These are phyloP conservation scores for Rhizopogon vesiculosus DNA, from an alignment of 768 basidiomycete species.

Conservation along the genomic window DNA sequence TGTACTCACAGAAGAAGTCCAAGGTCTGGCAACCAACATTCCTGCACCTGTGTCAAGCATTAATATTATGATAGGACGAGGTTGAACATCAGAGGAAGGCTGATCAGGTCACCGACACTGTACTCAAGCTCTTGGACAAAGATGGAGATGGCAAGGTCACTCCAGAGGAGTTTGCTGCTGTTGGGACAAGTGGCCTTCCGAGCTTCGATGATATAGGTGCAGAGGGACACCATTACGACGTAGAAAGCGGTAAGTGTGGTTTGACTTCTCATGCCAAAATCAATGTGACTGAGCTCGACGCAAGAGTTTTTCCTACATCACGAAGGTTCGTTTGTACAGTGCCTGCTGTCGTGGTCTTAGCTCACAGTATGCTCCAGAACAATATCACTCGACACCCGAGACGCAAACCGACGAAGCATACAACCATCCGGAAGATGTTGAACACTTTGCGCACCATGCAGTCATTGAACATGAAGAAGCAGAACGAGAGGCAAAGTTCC, in stretches of 20 bases:
- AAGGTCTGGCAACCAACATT: slow-evolving; percentile 37
- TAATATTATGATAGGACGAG: slow-evolving; percentile 47
- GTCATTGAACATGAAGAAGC: slow-evolving; percentile 81
- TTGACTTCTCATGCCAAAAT: background rate
- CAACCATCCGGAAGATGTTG: slow-evolving; percentile 87
- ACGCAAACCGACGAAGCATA: slow-evolving; percentile 97
- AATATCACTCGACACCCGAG: slow-evolving; percentile 94
- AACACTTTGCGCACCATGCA: slow-evolving; percentile 90
- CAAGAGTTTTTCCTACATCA: slow-evolving; percentile 94
- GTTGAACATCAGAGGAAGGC: slow-evolving; percentile 80
- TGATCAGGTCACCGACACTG: slow-evolving; percentile 63
- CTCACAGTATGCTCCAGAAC: slow-evolving; percentile 41
- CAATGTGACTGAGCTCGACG: background rate
- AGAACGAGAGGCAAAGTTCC: slow-evolving; percentile 76
- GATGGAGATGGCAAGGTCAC: slow-evolving; percentile 67
- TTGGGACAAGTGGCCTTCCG: slow-evolving; percentile 73
- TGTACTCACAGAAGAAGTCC: slow-evolving; percentile 79
- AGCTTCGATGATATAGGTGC: slow-evolving; percentile 82
- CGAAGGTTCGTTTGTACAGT: slow-evolving; percentile 58
- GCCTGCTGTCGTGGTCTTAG: background rate
- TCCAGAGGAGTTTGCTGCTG: slow-evolving; percentile 64
- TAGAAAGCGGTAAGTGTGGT: slow-evolving; percentile 71
- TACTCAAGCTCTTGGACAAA: slow-evolving; percentile 70
- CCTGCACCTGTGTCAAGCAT: background rate
- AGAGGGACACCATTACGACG: slow-evolving; percentile 91